phyloP scores from a whole-genome alignment of 2,329 filamentous ascomycete genomes.

The Juglanconis sp. region DNA sequence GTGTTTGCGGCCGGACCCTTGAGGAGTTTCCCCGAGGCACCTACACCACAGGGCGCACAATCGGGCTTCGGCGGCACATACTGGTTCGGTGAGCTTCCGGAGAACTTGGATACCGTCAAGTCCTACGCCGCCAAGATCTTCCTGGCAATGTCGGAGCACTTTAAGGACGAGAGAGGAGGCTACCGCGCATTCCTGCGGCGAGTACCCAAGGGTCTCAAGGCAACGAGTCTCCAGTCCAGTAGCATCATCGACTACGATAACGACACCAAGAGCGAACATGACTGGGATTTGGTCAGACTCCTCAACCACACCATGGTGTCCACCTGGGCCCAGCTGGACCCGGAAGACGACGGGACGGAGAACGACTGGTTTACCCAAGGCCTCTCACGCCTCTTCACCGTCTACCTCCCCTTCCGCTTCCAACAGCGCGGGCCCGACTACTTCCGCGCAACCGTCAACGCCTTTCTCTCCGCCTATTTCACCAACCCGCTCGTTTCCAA shows the following conservation, averaged over 20 bases:
- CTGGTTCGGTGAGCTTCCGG: slow-evolving; percentile 24
- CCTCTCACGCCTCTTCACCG: slow-evolving; percentile 11
- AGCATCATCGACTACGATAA: slow-evolving; percentile 24
- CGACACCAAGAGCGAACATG: slow-evolving; percentile 18
- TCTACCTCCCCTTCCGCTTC: slow-evolving; percentile 24
- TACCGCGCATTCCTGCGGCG: slow-evolving; percentile 22
- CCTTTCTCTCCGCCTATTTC: slow-evolving; percentile 23
- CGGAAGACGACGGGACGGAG: slow-evolving; percentile 1
- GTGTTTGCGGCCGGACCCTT: slow-evolving; percentile 25
- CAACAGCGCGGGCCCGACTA: slow-evolving; percentile 19
- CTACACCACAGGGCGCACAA: background rate
- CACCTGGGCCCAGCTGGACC: slow-evolving; percentile 18
- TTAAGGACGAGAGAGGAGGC: slow-evolving; percentile 17
- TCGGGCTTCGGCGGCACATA: slow-evolving; percentile 23
- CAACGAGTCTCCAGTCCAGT: slow-evolving; percentile 9
- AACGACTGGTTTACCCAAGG: slow-evolving; percentile 22
- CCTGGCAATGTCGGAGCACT: slow-evolving; percentile 19
- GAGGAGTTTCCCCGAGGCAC: slow-evolving; percentile 17
- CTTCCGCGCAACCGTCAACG: slow-evolving; percentile 22
- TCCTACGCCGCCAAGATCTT: slow-evolving; percentile 21
- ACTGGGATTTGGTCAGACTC: slow-evolving; percentile 22
- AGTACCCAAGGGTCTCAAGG: background rate
- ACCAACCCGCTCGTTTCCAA: slow-evolving; percentile 21
- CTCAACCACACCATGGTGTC: slow-evolving; percentile 22
- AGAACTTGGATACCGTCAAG: slow-evolving; percentile 21